These are phyloP conservation scores for Antrodiella citrinella DNA, from an alignment of 768 basidiomycete genomes.

Conservation along the genomic window DNA sequence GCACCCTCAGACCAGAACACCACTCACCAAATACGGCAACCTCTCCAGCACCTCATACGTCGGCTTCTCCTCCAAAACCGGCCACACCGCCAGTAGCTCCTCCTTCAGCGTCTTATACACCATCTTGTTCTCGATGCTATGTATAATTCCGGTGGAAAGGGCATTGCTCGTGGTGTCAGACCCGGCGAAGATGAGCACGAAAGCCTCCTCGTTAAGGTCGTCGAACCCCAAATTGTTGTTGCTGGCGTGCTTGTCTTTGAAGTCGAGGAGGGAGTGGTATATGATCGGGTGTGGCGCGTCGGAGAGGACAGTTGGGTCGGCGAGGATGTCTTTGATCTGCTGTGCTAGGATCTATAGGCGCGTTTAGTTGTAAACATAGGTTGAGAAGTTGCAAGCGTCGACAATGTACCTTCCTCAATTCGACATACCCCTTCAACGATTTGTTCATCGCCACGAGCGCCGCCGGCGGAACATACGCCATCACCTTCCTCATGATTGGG, in stretches of 20 bases:
- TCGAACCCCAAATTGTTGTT: conserved; percentile 15
- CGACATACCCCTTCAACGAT: background rate
- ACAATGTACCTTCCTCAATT: background rate
- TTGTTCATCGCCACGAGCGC: background rate
- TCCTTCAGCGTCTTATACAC: conserved; percentile 23
- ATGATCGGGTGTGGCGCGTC: conserved; percentile 28
- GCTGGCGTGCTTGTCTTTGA: background rate
- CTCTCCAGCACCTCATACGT: conserved; percentile 33
- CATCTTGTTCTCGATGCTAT: conserved; percentile 25
- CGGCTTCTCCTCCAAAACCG: conserved; percentile 25
- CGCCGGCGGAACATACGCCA: background rate
- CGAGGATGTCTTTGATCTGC: conserved; percentile 15
- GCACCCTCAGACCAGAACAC: no score
- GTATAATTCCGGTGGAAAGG: conserved; percentile 28
- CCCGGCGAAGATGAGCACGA: conserved; percentile 30
- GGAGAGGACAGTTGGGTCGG: conserved; percentile 18
- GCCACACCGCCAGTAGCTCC: conserved; percentile 33
- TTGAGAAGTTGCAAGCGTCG: no score
- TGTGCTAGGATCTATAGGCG: conserved; percentile 10
- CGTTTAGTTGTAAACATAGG: no score
- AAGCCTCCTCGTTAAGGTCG: conserved; percentile 21
- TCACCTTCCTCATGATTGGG: background rate
- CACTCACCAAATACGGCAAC: conserved; percentile 37
- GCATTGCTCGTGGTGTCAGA: conserved; percentile 37
- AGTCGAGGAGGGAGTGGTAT: conserved; percentile 26